phyloP scores from a whole-genome alignment of 306 rosid genomes.

The Spatholobus suberectus region DNA sequence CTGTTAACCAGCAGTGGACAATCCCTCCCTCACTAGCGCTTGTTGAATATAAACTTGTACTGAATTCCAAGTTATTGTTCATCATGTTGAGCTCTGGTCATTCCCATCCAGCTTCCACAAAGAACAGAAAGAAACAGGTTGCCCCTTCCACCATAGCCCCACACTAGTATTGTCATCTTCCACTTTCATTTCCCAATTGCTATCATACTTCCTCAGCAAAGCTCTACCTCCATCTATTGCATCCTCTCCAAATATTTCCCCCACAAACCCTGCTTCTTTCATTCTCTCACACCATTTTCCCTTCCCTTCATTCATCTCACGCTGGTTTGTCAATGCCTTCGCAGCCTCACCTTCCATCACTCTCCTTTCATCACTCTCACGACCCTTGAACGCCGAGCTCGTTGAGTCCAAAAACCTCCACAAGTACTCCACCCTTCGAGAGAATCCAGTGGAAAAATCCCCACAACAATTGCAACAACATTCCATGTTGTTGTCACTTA shows the following conservation, averaged over 20 bases:
- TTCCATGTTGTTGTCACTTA: conserved; percentile 79
- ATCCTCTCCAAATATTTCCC: conserved; percentile 66
- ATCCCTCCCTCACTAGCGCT: not conserved
- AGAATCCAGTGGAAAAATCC: conserved; percentile 62
- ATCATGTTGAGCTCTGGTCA: conserved; percentile 30
- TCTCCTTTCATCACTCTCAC: conserved; percentile 80
- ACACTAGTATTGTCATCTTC: conserved; percentile 67
- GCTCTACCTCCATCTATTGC: conserved; percentile 80
- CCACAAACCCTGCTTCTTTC: conserved; percentile 69
- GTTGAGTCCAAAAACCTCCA: conserved; percentile 92
- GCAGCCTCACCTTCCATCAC: conserved; percentile 97
- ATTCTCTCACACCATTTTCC: conserved; percentile 89
- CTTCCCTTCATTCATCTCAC: conserved; percentile 82
- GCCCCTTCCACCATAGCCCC: conserved; percentile 86
- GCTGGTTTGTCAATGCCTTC: conserved; percentile 60
- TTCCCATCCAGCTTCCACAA: conserved; percentile 66
- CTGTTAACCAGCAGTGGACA: not conserved
- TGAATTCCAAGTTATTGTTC: not conserved
- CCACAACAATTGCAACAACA: conserved; percentile 83
- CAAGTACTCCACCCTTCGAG: conserved; percentile 65
- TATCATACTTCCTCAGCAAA: conserved; percentile 83
- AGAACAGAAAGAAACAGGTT: conserved; percentile 81
- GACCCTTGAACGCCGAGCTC: conserved; percentile 76
- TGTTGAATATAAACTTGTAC: not conserved
- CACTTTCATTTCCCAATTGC: conserved; percentile 82